A percentile compares a stretch with the other conserved stretches of the same genome.
phyloP scores from a whole-genome alignment of 345 rosid genomes.

The Aethionema arabicum region DNA sequence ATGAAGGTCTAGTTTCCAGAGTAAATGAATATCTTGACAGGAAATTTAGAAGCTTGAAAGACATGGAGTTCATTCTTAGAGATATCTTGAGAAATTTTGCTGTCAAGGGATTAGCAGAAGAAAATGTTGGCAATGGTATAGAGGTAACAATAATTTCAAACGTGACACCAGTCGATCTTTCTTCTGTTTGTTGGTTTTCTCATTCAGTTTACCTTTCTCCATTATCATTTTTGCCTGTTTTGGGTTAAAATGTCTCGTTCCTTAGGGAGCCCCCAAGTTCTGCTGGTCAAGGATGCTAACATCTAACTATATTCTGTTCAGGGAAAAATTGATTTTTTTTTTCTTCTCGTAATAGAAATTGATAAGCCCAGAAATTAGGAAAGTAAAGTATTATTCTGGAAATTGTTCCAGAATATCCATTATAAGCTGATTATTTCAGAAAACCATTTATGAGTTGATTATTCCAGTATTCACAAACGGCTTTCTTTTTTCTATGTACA shows the following conservation, averaged over 20 bases:
- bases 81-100: conserved; percentile 38
- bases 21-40: conserved; percentile 53
- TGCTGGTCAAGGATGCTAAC: conserved; percentile 13
- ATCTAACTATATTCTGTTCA: conserved; percentile 12
- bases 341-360: neutral
- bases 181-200: conserved; percentile 9
- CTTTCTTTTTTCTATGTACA: neutral
- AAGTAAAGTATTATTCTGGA: conserved; percentile 1
- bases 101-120: conserved; percentile 39
- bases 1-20: conserved; percentile 46
- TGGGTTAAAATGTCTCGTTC: conserved; percentile 1
- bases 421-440: neutral
- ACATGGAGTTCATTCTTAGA: conserved; percentile 54
- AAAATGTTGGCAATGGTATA: conserved; percentile 25
- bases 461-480: no score
- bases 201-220: conserved; percentile 4
- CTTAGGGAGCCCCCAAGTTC: neutral
- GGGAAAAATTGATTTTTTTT: no score
- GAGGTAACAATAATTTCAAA: conserved; percentile 47
- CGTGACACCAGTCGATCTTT: conserved; percentile 1
- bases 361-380: conserved; percentile 7
- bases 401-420: neutral
- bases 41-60: conserved; percentile 55
- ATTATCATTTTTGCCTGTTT: conserved; percentile 21
- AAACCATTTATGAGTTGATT: no score